These are phyloP conservation scores for Pseudocercospora macadamiae DNA, from an alignment of 2,329 filamentous ascomycete genomes.

Conservation along the genomic window DNA sequence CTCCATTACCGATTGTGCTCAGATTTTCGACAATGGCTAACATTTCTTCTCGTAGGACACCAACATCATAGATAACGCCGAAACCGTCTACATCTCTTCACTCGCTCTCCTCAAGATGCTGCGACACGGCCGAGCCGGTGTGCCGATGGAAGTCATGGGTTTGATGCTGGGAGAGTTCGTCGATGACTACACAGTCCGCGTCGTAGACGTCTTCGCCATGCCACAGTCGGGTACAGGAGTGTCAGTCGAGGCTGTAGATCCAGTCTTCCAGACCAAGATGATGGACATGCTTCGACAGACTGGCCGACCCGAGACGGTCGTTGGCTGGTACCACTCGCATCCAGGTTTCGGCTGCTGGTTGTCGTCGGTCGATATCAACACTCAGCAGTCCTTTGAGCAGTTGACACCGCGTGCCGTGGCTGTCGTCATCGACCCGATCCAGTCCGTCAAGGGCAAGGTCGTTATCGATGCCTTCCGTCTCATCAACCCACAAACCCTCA, in stretches of 20 bases:
- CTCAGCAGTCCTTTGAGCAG: slow-evolving; percentile 99
- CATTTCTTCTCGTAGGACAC: slow-evolving; percentile 69
- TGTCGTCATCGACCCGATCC: slow-evolving; percentile 96
- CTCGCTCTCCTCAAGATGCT: slow-evolving; percentile 98
- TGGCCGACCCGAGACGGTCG: slow-evolving; percentile 94
- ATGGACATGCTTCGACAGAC: slow-evolving; percentile 99
- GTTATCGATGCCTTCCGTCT: slow-evolving; percentile 98
- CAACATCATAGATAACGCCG: slow-evolving; percentile 95
- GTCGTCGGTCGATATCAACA: slow-evolving; percentile 98
- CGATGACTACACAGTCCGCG: slow-evolving; percentile 96
- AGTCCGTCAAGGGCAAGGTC: slow-evolving; percentile 99
- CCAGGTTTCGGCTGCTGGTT: slow-evolving; percentile 99
- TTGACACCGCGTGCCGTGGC: slow-evolving; percentile 94
- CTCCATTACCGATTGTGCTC: not conserved
- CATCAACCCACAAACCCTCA: slow-evolving; percentile 95
- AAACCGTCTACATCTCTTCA: slow-evolving; percentile 99
- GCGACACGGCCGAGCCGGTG: slow-evolving; percentile 92
- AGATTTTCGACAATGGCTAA: slow-evolving; percentile 12
- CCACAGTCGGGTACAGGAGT: slow-evolving; percentile 97
- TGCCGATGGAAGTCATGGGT: slow-evolving; percentile 99
- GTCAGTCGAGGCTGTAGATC: slow-evolving; percentile 96
- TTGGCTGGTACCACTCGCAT: slow-evolving; percentile 99
- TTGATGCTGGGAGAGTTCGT: slow-evolving; percentile 99
- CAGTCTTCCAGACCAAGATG: slow-evolving; percentile 99
- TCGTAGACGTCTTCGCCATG: slow-evolving; percentile 99